A percentile compares a stretch with the other conserved stretches of the same genome.
phyloP scores from a whole-genome alignment of 768 basidiomycete species.

The Pisolithus albus region DNA sequence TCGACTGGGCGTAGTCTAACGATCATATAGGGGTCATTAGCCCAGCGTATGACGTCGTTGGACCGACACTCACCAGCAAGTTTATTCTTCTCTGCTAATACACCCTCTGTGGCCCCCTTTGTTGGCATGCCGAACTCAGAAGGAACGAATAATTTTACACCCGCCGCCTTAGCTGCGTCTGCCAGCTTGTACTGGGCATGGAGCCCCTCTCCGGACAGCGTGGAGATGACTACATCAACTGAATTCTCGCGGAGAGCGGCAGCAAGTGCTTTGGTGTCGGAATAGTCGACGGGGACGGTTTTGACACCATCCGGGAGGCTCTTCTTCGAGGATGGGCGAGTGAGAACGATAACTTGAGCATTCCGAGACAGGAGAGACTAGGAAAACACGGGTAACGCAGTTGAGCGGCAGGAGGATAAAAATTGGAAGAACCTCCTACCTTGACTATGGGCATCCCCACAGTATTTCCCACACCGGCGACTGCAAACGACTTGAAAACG shows the following conservation, averaged over 20 bases:
- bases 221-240: constrained; percentile 20
- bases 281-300: constrained; percentile 13
- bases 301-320: constrained; percentile 8
- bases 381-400: neutral
- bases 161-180: constrained; percentile 21
- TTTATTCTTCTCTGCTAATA: constrained; percentile 8
- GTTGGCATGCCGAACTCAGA: constrained; percentile 24
- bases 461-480: constrained; percentile 15
- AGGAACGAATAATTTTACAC: constrained; percentile 24
- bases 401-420: neutral
- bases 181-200: constrained; percentile 10
- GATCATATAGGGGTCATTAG: constrained; percentile 9
- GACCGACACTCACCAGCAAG: constrained; percentile 4
- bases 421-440: constrained; percentile 1
- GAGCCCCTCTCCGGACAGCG: constrained; percentile 9
- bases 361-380: constrained; percentile 5
- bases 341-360: constrained; percentile 2
- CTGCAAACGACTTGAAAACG: constrained; percentile 15
- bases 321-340: constrained; percentile 2
- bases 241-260: constrained; percentile 12
- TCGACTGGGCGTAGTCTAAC: constrained; percentile 3
- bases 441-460: constrained; percentile 16
- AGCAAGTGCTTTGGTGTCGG: constrained; percentile 9
- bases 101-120: constrained; percentile 11
- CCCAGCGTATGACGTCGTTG: neutral